Evolutionary conservation across 2,329 filamentous ascomycete species (phyloP), one percentile per base, ranked within the genome.

Genomic region (Diplodia sapinea): DNA sequence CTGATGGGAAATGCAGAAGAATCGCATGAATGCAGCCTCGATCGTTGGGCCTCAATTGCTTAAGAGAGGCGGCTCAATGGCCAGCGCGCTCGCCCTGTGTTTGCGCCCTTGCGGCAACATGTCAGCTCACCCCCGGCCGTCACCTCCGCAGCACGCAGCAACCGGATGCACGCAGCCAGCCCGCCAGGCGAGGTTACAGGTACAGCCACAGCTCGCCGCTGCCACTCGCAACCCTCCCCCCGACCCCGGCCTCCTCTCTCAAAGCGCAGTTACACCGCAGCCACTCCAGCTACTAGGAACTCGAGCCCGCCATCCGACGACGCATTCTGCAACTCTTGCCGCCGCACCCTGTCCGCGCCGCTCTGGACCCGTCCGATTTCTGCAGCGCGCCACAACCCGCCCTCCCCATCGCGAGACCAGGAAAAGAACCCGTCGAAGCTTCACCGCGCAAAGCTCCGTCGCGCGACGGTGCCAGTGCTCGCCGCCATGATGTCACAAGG

Each of bases 1-100:
- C 57, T 50, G 43, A 63, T 63, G 57, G 57, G 43, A 50, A 61
- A 62, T 49, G 57, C 57, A 62, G 26, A 62, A 62, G 57, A 62
- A 62, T 51, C 59, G 59, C 59, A 63, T 63, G 59, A 63, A 63
- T 63, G 59, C 59, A 63, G 59, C 59, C 59, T 63, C 59, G 59
- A 63, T 51, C 59, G 59, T 63, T 63, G 59, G 59, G 59, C 59
- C n/a, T 51, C 59, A 51, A 63, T 51, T 36, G 59, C 47, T 63
- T 51, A 63, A 63, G 59, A 63, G 17, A 7, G 36, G 20, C 9
- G 12, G 43, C 12, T 15, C 20, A 23, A 7, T 23, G 33, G 33
- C 33, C 33, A 9, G 33, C 33, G 11, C 11, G 29, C 23, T 51
- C 59, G 59, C 59, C 59, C 47, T 63, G 59, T 49, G 59, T 38